Conservation (phyloP, 2,329 filamentous ascomycete genomes). For the Parafenestella ontariensis region DNA sequence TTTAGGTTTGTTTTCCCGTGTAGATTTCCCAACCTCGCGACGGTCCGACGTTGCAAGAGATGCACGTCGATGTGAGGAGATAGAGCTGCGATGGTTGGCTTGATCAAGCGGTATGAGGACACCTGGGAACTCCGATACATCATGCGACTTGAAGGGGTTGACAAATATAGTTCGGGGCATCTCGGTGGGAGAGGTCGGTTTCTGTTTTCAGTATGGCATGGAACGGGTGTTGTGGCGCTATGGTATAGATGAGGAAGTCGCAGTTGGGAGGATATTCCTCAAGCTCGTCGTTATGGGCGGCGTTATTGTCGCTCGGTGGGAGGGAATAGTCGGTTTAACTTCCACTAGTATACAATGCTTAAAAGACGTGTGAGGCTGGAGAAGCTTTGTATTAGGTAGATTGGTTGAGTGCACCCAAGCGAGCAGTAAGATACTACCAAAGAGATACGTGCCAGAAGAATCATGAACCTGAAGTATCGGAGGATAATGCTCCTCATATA, state of each 20-base stretch:
- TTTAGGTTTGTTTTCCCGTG: conserved; percentile 43
- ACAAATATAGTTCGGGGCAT: conserved; percentile 51
- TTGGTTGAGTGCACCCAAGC: conserved; percentile 7
- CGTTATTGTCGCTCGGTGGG: conserved; percentile 4
- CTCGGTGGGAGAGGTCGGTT: conserved; percentile 18
- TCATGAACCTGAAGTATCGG: not conserved
- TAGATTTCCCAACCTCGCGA: conserved; percentile 20
- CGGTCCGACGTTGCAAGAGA: conserved; percentile 28
- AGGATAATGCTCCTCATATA: not conserved
- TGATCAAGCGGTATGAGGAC: conserved; percentile 59
- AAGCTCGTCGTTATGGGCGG: not conserved
- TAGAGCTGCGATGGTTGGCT: conserved; percentile 49
- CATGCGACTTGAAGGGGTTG: conserved; percentile 60
- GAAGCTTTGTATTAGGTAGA: conserved; percentile 32
- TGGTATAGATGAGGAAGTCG: conserved; percentile 13
- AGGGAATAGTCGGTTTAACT: not conserved
- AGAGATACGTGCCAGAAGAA: not conserved
- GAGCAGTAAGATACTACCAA: not conserved
- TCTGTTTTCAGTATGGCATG: conserved; percentile 12
- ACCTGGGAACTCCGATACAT: conserved; percentile 58
- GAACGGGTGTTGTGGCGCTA: conserved; percentile 8
- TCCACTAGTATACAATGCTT: conserved; percentile 25
- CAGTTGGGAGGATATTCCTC: conserved; percentile 8
- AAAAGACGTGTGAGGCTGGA: conserved; percentile 32
- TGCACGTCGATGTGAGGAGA: conserved; percentile 20